These are phyloP conservation scores for Alternaria triticimaculans DNA, from an alignment of 2,329 filamentous ascomycete species.

Conservation along the genomic window DNA sequence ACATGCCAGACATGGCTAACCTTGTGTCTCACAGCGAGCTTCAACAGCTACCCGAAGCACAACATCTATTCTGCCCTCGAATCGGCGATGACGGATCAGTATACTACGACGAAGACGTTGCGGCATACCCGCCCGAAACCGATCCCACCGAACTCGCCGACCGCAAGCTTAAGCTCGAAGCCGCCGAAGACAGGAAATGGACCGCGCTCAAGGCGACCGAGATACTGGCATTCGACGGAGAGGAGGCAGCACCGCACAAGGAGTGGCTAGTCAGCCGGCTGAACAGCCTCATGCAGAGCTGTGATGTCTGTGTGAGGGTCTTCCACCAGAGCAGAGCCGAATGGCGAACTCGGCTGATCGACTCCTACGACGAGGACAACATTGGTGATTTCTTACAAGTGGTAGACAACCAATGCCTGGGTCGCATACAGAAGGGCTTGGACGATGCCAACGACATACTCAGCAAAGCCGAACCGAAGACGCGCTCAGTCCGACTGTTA, in stretches of 20 bases:
- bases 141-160: constrained; percentile 31
- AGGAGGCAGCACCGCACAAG: constrained; percentile 53
- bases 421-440: constrained; percentile 53
- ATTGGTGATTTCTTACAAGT: constrained; percentile 52
- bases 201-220: constrained; percentile 51
- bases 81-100: constrained; percentile 39
- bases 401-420: constrained; percentile 55
- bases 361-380: constrained; percentile 54
- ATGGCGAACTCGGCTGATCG: constrained; percentile 50
- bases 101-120: constrained; percentile 56
- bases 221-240: constrained; percentile 57
- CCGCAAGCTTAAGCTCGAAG: constrained; percentile 43
- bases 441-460: constrained; percentile 51
- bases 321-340: constrained; percentile 55
- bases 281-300: constrained; percentile 52
- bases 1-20: constrained; percentile 28
- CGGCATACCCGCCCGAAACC: constrained; percentile 38
- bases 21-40: constrained; percentile 41
- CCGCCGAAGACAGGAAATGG: constrained; percentile 51
- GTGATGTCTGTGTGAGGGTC: constrained; percentile 58
- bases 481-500: constrained; percentile 59
- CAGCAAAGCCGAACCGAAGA: constrained; percentile 55
- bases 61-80: constrained; percentile 60
- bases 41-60: constrained; percentile 43
- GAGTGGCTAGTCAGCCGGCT: constrained; percentile 51